Evolutionary conservation across 129 eudicot genomes (phyloP), one percentile per base, ranked within the genome.

Genomic region (Helichrysum umbraculigerum): DNA sequence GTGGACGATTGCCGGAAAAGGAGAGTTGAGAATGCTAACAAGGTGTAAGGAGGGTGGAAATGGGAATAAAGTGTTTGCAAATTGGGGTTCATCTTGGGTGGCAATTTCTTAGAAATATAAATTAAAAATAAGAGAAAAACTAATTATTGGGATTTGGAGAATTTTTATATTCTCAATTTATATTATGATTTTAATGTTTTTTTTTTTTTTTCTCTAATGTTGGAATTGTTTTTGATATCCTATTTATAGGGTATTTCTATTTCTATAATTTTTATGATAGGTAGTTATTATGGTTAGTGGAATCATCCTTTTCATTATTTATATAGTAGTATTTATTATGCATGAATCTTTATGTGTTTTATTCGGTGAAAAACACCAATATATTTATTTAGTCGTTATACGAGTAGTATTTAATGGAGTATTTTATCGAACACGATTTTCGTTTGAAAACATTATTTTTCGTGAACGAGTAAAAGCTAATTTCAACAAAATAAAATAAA

Each of bases 41-140:
- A 84, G 91, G 87, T 91, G 97, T 61, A 89, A 89, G 41, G 96
- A 90, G 30, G 79, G 83, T 78, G 79, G 87, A 30, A 76, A 42
- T 73, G 77, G 88, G 39, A 87, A 85, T 87, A 85, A 83, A 86
- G 87, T 84, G 77, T 60, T 87, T 54, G n/a, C 89, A 56, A 86
- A 67, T 56, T 90, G 91, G 96, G 81, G 79, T 56, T 67, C 76
- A 2, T 79, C 79, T 69, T 83, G 95, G 70, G 90, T 92, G 75
- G 87, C 94, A n/a, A 87, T 87, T 81, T 89, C 96, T 65, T 92
- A 64, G 83, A 76, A 21, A 56, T 4, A 12, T 11, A 15, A 20
- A 19, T 37, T 29, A 71, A 47, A 25, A 33, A 4, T 2, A 28
- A 47, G 54, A 47, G 12, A 47, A 41, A 19, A 12, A 64, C n/a